phyloP scores from a whole-genome alignment of 495 filamentous ascomycete species.

The Thermothielavioides terrestris region DNA sequence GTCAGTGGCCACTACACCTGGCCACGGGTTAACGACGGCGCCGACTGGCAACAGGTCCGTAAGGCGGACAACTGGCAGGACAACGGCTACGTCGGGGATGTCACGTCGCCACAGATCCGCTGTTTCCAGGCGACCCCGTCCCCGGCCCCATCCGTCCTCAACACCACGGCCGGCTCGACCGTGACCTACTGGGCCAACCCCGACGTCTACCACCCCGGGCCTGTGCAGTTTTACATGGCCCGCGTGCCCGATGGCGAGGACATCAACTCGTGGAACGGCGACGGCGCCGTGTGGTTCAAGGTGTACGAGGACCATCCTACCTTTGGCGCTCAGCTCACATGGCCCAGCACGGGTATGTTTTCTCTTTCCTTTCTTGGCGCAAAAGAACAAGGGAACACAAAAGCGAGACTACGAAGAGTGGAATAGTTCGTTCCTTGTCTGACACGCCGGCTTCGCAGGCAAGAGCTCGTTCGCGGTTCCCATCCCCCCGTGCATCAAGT shows the following conservation, averaged over 20 bases:
- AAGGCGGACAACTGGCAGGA: constrained; percentile 34
- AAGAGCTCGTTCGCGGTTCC: constrained; percentile 27
- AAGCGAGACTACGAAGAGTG: too few relatives aligned
- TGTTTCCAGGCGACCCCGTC: constrained; percentile 33
- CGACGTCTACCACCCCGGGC: constrained; percentile 38
- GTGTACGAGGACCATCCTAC: constrained; percentile 41
- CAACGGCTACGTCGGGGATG: constrained; percentile 37
- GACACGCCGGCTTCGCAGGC: constrained; percentile 13
- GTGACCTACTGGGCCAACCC: constrained; percentile 37
- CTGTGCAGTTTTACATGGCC: constrained; percentile 39
- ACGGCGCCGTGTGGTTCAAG: constrained; percentile 47
- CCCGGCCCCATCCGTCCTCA: constrained; percentile 25
- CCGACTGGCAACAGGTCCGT: constrained; percentile 34
- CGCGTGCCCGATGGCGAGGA: constrained; percentile 36
- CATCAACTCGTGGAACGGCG: constrained; percentile 36
- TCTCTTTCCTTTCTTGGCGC: not conserved
- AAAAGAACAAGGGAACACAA: too few relatives aligned
- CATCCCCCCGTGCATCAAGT: constrained; percentile 40
- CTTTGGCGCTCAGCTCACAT: constrained; percentile 31
- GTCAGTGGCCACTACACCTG: constrained; percentile 26
- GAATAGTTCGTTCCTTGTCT: too few relatives aligned
- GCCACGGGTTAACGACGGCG: constrained; percentile 13
- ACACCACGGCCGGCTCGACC: constrained; percentile 34
- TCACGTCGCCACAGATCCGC: constrained; percentile 38
- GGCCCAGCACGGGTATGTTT: constrained; percentile 29